Evolutionary conservation across 768 basidiomycete species (phyloP).

Genomic region (Cyclocybe cylindracea): DNA sequence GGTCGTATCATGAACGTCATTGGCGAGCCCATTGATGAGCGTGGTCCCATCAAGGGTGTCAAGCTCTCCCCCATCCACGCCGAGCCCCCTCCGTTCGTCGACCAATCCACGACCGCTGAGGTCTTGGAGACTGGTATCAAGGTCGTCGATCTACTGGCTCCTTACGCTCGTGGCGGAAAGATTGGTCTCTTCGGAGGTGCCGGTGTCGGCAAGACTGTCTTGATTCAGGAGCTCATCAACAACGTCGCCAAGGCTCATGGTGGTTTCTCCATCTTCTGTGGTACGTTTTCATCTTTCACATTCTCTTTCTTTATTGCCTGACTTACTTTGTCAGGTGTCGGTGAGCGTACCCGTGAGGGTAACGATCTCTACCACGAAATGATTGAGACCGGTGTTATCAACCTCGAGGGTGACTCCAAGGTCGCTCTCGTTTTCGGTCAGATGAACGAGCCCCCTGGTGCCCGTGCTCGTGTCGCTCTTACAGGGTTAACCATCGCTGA

Average conservation of each 20-base stretch:
- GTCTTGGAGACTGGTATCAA: slow-evolving; percentile 99
- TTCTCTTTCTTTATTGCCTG: slow-evolving; percentile 1
- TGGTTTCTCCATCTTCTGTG: slow-evolving; percentile 99
- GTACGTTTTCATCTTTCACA: slow-evolving; percentile 40
- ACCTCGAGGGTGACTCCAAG: slow-evolving; percentile 99
- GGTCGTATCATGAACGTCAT: slow-evolving; percentile 99
- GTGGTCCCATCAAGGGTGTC: slow-evolving; percentile 97
- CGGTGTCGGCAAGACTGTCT: slow-evolving; percentile 99
- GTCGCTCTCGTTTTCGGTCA: slow-evolving; percentile 99
- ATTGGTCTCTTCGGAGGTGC: slow-evolving; percentile 99
- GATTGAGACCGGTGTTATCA: slow-evolving; percentile 99
- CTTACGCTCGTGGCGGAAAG: slow-evolving; percentile 99
- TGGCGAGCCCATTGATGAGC: slow-evolving; percentile 99
- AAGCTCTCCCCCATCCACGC: slow-evolving; percentile 93
- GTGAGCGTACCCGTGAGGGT: slow-evolving; percentile 99
- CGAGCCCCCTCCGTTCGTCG: slow-evolving; percentile 95
- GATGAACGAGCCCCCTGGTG: slow-evolving; percentile 99
- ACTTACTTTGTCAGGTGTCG: slow-evolving; percentile 71
- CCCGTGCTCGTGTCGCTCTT: slow-evolving; percentile 99
- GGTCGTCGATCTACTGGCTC: slow-evolving; percentile 99
- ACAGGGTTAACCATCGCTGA: slow-evolving; percentile 99
- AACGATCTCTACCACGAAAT: slow-evolving; percentile 99
- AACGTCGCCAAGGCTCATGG: slow-evolving; percentile 99
- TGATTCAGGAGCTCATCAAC: slow-evolving; percentile 99
- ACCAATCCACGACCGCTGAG: slow-evolving; percentile 98